These are phyloP conservation scores for Fusarium buharicum DNA, from an alignment of 2,329 filamentous ascomycete genomes.

Conservation along the genomic window DNA sequence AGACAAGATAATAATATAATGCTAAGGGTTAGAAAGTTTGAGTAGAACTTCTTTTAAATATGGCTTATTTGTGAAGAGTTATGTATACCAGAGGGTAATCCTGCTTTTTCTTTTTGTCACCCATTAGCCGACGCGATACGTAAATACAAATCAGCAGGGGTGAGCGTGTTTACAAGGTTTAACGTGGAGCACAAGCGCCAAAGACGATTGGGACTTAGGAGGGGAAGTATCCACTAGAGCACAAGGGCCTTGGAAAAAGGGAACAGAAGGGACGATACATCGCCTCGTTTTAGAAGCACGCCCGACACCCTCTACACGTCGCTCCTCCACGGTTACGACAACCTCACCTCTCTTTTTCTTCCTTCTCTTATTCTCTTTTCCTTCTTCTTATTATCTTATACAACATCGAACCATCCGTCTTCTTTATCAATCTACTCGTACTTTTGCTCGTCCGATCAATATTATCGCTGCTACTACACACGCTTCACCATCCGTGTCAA, in stretches of 20 bases:
- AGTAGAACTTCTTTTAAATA: too few relatives aligned
- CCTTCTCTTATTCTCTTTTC: conserved; percentile 17
- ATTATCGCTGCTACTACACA: background rate
- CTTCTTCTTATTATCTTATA: conserved; percentile 18
- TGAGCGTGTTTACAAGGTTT: conserved; percentile 48
- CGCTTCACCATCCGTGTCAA: background rate
- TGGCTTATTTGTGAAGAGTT: too few relatives aligned
- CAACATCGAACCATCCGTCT: conserved; percentile 1
- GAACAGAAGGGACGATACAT: conserved; percentile 43
- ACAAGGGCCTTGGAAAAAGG: conserved; percentile 34
- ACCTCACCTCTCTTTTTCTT: conserved; percentile 34
- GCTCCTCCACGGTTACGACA: conserved; percentile 41
- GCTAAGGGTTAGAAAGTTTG: too few relatives aligned
- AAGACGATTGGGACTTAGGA: conserved; percentile 35
- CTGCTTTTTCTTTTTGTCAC: too few relatives aligned
- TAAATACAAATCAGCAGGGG: conserved; percentile 37
- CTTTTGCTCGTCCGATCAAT: conserved; percentile 2
- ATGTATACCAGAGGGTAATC: too few relatives aligned
- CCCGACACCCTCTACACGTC: conserved; percentile 43
- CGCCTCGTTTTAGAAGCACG: conserved; percentile 46
- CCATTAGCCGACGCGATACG: conserved; percentile 7
- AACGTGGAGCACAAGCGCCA: conserved; percentile 44
- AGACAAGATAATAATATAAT: too few relatives aligned
- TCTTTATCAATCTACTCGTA: conserved; percentile 9
- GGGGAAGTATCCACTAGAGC: conserved; percentile 15